Evolutionary conservation across 2,329 filamentous ascomycete species (phyloP).

Genomic region (Aspergillus awamori): DNA sequence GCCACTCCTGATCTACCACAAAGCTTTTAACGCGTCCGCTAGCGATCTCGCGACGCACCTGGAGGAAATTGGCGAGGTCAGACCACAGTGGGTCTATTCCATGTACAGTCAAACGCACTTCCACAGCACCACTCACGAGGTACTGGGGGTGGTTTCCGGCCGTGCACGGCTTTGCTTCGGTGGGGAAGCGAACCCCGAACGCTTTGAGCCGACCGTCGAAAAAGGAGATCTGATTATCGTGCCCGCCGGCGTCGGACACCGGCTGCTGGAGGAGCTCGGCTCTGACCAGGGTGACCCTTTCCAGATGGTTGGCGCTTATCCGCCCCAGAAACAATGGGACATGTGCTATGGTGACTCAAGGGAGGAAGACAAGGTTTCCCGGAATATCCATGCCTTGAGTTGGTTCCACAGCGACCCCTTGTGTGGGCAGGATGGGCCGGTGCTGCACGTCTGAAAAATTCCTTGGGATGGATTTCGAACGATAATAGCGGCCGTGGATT

Average conservation of each 20-base stretch:
- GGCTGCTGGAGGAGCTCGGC: slow-evolving; percentile 59
- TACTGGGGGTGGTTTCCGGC: slow-evolving; percentile 63
- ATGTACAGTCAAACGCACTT: slow-evolving; percentile 71
- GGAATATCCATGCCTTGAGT: slow-evolving; percentile 51
- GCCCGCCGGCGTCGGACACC: slow-evolving; percentile 67
- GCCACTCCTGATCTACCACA: slow-evolving; percentile 68
- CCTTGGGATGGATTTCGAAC: no score
- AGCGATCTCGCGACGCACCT: slow-evolving; percentile 62
- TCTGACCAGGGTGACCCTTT: slow-evolving; percentile 49
- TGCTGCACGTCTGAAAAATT: slow-evolving; percentile 40
- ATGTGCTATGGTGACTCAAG: slow-evolving; percentile 69
- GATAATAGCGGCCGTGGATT: background rate
- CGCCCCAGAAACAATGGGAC: slow-evolving; percentile 61
- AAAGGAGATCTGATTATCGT: slow-evolving; percentile 67
- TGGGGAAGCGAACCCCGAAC: slow-evolving; percentile 61
- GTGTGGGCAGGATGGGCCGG: slow-evolving; percentile 59
- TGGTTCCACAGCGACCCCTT: slow-evolving; percentile 66
- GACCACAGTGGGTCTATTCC: slow-evolving; percentile 68
- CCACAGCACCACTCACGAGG: slow-evolving; percentile 68
- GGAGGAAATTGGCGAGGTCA: slow-evolving; percentile 55
- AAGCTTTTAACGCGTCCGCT: slow-evolving; percentile 56
- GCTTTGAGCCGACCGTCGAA: slow-evolving; percentile 59
- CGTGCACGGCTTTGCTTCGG: slow-evolving; percentile 67
- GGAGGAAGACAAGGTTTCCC: slow-evolving; percentile 55
- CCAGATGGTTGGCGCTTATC: slow-evolving; percentile 70